phyloP scores from a whole-genome alignment of 768 basidiomycete genomes.

The Boletus rubroflammeus region DNA sequence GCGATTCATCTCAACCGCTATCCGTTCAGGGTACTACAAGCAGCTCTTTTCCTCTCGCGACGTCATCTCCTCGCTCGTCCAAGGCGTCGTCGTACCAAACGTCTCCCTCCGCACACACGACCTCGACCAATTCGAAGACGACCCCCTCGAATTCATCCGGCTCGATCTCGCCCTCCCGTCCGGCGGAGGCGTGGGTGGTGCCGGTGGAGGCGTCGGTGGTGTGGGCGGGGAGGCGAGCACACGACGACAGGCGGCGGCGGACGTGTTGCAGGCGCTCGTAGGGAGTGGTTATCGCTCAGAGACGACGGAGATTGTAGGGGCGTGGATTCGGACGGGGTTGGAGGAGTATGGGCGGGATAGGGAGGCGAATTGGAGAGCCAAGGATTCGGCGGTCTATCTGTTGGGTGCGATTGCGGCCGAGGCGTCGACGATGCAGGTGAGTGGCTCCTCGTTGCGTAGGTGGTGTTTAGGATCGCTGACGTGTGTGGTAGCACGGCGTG shows the following conservation, averaged over 20 bases:
- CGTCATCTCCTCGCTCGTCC: conserved; percentile 77
- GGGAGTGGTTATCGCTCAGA: conserved; percentile 75
- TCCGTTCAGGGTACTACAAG: conserved; percentile 83
- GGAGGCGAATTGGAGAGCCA: conserved; percentile 75
- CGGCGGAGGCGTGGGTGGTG: conserved; percentile 32
- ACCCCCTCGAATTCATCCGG: conserved; percentile 92
- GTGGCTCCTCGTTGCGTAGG: conserved; percentile 10
- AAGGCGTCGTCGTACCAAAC: conserved; percentile 93
- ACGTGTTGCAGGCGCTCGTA: conserved; percentile 91
- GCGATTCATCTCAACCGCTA: conserved; percentile 87
- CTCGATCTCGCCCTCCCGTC: conserved; percentile 74
- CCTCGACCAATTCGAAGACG: conserved; percentile 94
- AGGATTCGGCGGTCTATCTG: conserved; percentile 91
- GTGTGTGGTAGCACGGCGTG: conserved; percentile 68
- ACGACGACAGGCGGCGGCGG: conserved; percentile 87
- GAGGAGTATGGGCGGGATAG: conserved; percentile 62
- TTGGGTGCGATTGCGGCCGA: conserved; percentile 91
- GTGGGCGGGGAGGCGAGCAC: conserved; percentile 70
- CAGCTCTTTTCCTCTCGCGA: conserved; percentile 76
- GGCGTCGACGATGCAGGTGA: conserved; percentile 79
- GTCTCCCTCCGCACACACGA: conserved; percentile 85
- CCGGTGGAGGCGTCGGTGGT: conserved; percentile 36
- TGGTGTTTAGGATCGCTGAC: neutral
- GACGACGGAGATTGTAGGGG: conserved; percentile 81
- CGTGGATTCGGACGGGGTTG: conserved; percentile 79